phyloP scores from a whole-genome alignment of 164 flowering plant species.

The Chimonanthus salicifolius region DNA sequence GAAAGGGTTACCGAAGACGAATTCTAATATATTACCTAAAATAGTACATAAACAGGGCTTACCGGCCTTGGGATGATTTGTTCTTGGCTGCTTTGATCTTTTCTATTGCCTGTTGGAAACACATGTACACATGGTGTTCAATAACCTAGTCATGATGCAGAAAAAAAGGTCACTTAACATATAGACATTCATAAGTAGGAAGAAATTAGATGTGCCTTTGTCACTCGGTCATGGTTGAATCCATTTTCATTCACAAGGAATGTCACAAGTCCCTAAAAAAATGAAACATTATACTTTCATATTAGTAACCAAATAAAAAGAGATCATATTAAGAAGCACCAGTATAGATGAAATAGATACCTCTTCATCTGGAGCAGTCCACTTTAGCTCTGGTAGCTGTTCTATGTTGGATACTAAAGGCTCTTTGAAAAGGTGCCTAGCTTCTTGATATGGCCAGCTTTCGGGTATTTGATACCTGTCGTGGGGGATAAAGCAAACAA shows the following conservation, averaged over 20 bases:
- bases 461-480: conserved; percentile 84
- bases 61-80: conserved; percentile 93
- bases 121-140: conserved; percentile 3
- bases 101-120: conserved; percentile 64
- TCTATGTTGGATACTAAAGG: conserved; percentile 51
- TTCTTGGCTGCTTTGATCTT: conserved; percentile 88
- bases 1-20: neutral
- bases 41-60: conserved; percentile 10
- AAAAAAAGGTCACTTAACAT: neutral
- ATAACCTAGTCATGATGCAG: neutral
- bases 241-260: conserved; percentile 87
- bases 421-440: conserved; percentile 79
- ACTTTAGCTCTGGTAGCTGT: conserved; percentile 63
- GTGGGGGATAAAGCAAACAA: neutral
- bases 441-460: conserved; percentile 85
- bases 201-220: conserved; percentile 49
- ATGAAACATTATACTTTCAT: neutral
- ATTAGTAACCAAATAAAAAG: neutral
- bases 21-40: too few relatives aligned
- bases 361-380: conserved; percentile 90
- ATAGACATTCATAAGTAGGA: neutral
- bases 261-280: conserved; percentile 52
- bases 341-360: conserved; percentile 25
- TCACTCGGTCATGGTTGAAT: conserved; percentile 81
- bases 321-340: neutral